Evolutionary conservation across 495 filamentous ascomycete genomes (phyloP).

Genomic region (Oleoguttula mirabilis): DNA sequence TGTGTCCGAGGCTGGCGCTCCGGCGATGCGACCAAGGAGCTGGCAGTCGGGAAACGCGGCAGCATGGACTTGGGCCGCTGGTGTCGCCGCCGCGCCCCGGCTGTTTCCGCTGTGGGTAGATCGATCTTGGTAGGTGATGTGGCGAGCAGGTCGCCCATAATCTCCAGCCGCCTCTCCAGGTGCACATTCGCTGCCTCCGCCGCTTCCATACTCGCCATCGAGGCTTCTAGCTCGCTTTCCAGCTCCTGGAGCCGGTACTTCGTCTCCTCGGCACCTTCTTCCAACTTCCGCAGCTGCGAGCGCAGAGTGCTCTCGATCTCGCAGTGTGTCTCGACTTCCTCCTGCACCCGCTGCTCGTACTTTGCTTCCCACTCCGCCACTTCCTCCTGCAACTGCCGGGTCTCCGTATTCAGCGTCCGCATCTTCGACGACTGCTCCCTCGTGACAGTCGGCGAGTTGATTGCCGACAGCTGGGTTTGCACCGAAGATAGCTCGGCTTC

Average conservation of each 20-base stretch:
- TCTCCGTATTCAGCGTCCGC: slow-evolving; percentile 14
- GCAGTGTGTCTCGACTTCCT: slow-evolving; percentile 12
- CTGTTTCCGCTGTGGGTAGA: slow-evolving; percentile 11
- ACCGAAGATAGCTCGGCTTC: slow-evolving; percentile 16
- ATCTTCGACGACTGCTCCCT: slow-evolving; percentile 14
- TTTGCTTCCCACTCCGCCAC: slow-evolving; percentile 18
- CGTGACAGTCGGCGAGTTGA: slow-evolving; percentile 20
- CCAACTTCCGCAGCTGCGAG: slow-evolving; percentile 8
- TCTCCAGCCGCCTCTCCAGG: slow-evolving; percentile 20
- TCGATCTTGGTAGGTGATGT: slow-evolving; percentile 19
- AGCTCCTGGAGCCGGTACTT: slow-evolving; percentile 12
- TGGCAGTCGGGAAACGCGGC: slow-evolving; percentile 20
- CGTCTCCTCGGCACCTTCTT: slow-evolving; percentile 17
- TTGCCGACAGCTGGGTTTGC: slow-evolving; percentile 13
- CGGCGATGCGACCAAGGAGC: slow-evolving; percentile 11
- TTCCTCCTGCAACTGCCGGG: slow-evolving; percentile 14
- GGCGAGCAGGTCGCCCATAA: slow-evolving; percentile 19
- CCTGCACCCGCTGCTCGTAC: slow-evolving; percentile 20
- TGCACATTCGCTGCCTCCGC: slow-evolving; percentile 18
- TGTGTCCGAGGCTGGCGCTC: slow-evolving; percentile 5
- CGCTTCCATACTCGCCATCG: slow-evolving; percentile 11
- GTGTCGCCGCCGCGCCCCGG: slow-evolving; percentile 2
- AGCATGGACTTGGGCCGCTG: slow-evolving; percentile 20
- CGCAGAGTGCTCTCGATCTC: slow-evolving; percentile 12
- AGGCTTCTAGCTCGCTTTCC: slow-evolving; percentile 8